These are phyloP conservation scores for Tolypocladium tundrense DNA, from an alignment of 2,329 filamentous ascomycete genomes.

Conservation along the genomic window DNA sequence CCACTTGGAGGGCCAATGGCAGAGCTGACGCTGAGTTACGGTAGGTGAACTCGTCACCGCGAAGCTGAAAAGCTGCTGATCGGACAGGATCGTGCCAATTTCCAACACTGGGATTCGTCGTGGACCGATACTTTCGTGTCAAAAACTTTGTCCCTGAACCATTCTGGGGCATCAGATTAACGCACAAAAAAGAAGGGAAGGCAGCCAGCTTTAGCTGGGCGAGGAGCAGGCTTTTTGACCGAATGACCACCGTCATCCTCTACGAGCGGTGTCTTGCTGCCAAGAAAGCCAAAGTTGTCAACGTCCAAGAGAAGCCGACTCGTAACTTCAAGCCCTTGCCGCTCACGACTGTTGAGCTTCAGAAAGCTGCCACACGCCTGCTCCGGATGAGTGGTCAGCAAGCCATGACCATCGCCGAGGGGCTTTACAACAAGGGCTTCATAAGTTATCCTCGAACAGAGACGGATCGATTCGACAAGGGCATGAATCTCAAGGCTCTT, in stretches of 20 bases:
- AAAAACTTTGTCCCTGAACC: constrained; percentile 85
- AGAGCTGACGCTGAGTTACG: constrained; percentile 67
- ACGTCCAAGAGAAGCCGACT: constrained; percentile 82
- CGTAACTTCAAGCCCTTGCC: constrained; percentile 91
- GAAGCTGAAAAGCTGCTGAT: constrained; percentile 2
- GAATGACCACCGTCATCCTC: constrained; percentile 67
- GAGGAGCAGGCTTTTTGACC: constrained; percentile 76
- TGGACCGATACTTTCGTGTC: constrained; percentile 90
- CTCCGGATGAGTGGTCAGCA: constrained; percentile 84
- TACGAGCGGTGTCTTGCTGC: constrained; percentile 77
- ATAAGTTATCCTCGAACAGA: constrained; percentile 97
- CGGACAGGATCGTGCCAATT: constrained; percentile 79
- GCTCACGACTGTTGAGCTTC: constrained; percentile 88
- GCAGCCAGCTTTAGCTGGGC: constrained; percentile 79
- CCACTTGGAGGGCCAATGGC: constrained; percentile 57
- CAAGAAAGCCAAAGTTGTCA: constrained; percentile 68
- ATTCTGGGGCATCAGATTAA: constrained; percentile 88
- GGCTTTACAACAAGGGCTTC: constrained; percentile 85
- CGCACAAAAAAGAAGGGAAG: constrained; percentile 65
- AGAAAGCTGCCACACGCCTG: constrained; percentile 87
- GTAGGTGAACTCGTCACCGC: constrained; percentile 30
- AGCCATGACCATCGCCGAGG: constrained; percentile 82
- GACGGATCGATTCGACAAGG: constrained; percentile 88
- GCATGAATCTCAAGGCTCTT: constrained; percentile 70
- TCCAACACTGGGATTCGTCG: constrained; percentile 90